Evolutionary conservation across 208 protist genomes (phyloP).

Genomic region (Crithidia thermophila): DNA sequence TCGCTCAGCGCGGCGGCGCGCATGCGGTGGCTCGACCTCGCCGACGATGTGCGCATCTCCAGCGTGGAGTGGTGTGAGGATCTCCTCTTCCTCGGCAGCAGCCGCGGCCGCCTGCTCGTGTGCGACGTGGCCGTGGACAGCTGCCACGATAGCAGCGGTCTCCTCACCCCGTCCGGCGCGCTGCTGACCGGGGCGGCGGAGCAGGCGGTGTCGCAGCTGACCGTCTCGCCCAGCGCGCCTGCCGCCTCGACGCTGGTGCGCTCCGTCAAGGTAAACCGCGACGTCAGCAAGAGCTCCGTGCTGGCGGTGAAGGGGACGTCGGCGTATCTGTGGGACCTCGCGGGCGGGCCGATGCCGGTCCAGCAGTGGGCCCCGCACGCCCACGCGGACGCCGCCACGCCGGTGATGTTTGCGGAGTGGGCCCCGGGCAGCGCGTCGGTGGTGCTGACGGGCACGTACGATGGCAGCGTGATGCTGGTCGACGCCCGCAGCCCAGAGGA

Average conservation of each 20-base stretch:
- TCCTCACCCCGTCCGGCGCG: constrained; percentile 26
- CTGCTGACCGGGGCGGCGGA: constrained; percentile 37
- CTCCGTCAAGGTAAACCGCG: constrained; percentile 50
- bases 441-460: constrained; percentile 74
- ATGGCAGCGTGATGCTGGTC: constrained; percentile 62
- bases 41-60: constrained; percentile 34
- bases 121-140: constrained; percentile 36
- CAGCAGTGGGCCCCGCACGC: constrained; percentile 54
- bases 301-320: constrained; percentile 44
- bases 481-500: constrained; percentile 44
- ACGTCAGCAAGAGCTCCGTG: constrained; percentile 39
- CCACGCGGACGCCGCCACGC: constrained; percentile 27
- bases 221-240: constrained; percentile 57
- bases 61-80: constrained; percentile 72
- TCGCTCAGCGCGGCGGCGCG: constrained; percentile 42
- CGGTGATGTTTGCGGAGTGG: constrained; percentile 76
- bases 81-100: constrained; percentile 65
- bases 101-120: constrained; percentile 71
- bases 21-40: constrained; percentile 80
- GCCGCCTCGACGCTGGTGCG: constrained; percentile 71
- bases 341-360: constrained; percentile 45
- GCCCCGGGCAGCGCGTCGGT: constrained; percentile 60
- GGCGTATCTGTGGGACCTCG: constrained; percentile 75
- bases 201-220: constrained; percentile 49
- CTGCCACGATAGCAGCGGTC: constrained; percentile 28